Evolutionary conservation across 2,329 filamentous ascomycete genomes (phyloP).

Genomic region (Knufia fluminis): DNA sequence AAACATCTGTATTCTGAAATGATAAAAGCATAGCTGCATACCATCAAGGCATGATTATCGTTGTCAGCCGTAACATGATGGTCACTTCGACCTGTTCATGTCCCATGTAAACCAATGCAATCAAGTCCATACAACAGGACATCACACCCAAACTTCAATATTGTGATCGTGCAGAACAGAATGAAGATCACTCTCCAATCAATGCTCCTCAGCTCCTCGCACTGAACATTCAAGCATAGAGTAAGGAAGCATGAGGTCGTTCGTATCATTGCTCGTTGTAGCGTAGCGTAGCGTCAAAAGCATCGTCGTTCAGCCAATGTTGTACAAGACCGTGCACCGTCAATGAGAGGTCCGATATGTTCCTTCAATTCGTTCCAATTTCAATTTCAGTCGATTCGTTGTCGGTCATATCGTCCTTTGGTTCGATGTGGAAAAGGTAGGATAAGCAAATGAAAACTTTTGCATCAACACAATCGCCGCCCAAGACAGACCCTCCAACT

Average conservation of each 20-base stretch:
- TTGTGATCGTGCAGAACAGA: neutral
- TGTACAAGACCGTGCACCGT: slow-evolving; percentile 7
- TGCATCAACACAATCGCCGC: slow-evolving; percentile 1
- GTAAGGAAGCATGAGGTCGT: slow-evolving; percentile 8
- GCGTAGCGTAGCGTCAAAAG: neutral
- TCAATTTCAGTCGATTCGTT: neutral
- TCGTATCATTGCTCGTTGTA: slow-evolving; percentile 5
- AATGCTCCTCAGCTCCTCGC: slow-evolving; percentile 6
- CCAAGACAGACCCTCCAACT: slow-evolving; percentile 5
- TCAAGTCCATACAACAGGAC: slow-evolving; percentile 1
- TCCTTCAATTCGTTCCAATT: slow-evolving; percentile 3
- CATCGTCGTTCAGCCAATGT: slow-evolving; percentile 6
- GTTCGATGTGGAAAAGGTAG: neutral
- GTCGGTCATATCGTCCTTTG: slow-evolving; percentile 3
- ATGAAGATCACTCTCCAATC: slow-evolving; percentile 2
- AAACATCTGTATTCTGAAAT: too few relatives aligned
- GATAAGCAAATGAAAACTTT: slow-evolving; percentile 4
- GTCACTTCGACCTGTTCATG: neutral
- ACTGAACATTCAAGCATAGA: slow-evolving; percentile 6
- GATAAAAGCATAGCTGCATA: too few relatives aligned
- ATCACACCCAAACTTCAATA: neutral
- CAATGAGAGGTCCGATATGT: neutral
- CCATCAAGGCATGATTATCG: neutral
- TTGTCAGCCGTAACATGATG: neutral
- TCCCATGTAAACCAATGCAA: neutral